These are phyloP conservation scores for Lumnitzera racemosa DNA, from an alignment of 345 rosid genomes.

Conservation along the genomic window DNA sequence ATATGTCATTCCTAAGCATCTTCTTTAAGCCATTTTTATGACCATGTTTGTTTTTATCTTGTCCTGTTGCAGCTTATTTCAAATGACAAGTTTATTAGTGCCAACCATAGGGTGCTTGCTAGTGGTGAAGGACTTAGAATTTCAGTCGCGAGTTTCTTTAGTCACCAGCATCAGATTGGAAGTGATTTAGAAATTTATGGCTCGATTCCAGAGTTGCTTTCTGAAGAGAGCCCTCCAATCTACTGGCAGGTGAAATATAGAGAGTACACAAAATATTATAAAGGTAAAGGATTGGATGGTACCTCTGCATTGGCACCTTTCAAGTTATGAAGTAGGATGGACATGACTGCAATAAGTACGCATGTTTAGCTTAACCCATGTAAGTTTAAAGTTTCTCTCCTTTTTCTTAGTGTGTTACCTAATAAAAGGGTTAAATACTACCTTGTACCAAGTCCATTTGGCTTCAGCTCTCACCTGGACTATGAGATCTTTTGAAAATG, in stretches of 20 bases:
- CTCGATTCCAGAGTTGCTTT: slow-evolving; percentile 35
- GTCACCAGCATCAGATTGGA: neutral
- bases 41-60: neutral
- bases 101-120: slow-evolving; percentile 26
- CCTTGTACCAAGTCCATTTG: too few relatives aligned
- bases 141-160: slow-evolving; percentile 35
- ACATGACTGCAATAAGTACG: neutral
- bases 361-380: too few relatives aligned
- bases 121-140: slow-evolving; percentile 23
- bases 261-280: slow-evolving; percentile 20
- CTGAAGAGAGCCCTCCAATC: slow-evolving; percentile 28
- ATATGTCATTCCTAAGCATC: neutral
- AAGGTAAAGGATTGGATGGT: slow-evolving; percentile 21
- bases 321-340: slow-evolving; percentile 9
- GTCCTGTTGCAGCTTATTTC: slow-evolving; percentile 22
- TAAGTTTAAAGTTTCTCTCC: too few relatives aligned
- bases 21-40: neutral
- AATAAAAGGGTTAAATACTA: too few relatives aligned
- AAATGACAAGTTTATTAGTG: slow-evolving; percentile 32
- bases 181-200: slow-evolving; percentile 17
- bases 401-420: too few relatives aligned
- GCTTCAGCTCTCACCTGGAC: too few relatives aligned
- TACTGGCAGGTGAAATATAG: slow-evolving; percentile 14
- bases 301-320: slow-evolving; percentile 13
- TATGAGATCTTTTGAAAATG: too few relatives aligned